phyloP scores from a whole-genome alignment of 2,329 filamentous ascomycete genomes.

The Plectosphaerella sp. region DNA sequence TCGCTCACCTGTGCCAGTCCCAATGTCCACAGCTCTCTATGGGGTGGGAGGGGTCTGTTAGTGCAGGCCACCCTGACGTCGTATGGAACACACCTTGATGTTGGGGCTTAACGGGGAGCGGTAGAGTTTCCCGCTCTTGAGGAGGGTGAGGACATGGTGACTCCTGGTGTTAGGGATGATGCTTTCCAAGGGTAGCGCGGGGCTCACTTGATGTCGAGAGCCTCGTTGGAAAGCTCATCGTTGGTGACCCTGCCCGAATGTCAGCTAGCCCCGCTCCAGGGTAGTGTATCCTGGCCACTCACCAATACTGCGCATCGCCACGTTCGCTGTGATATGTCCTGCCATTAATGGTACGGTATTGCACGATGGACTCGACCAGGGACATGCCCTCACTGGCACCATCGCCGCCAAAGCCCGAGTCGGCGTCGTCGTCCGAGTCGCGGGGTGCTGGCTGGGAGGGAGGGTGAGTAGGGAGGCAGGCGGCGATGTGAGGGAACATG shows the following conservation, averaged over 20 bases:
- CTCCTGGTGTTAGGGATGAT: slow-evolving; percentile 4
- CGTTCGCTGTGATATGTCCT: slow-evolving; percentile 23
- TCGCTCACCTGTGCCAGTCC: slow-evolving; percentile 11
- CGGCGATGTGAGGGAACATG: no score
- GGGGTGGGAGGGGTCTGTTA: neutral
- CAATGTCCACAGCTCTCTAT: slow-evolving; percentile 13
- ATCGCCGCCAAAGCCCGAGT: slow-evolving; percentile 11
- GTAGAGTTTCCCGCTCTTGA: slow-evolving; percentile 16
- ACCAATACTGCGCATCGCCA: slow-evolving; percentile 20
- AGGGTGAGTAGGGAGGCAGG: no score
- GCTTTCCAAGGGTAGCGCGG: neutral
- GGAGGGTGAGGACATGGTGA: slow-evolving; percentile 18
- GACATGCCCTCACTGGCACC: slow-evolving; percentile 17
- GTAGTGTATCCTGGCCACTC: no score
- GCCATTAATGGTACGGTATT: slow-evolving; percentile 22
- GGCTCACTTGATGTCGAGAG: slow-evolving; percentile 21
- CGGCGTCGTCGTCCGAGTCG: slow-evolving; percentile 1
- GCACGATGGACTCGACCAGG: slow-evolving; percentile 20
- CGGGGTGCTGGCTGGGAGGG: no score
- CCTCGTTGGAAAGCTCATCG: slow-evolving; percentile 23
- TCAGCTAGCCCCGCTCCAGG: neutral
- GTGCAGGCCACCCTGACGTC: slow-evolving; percentile 12
- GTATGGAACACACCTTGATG: slow-evolving; percentile 19
- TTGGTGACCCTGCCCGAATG: slow-evolving; percentile 12
- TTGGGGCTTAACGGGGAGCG: slow-evolving; percentile 16